Base-by-base conservation (phyloP, 1,284 basidiomycete species). In the Rhodotorula sp. region DNA sequence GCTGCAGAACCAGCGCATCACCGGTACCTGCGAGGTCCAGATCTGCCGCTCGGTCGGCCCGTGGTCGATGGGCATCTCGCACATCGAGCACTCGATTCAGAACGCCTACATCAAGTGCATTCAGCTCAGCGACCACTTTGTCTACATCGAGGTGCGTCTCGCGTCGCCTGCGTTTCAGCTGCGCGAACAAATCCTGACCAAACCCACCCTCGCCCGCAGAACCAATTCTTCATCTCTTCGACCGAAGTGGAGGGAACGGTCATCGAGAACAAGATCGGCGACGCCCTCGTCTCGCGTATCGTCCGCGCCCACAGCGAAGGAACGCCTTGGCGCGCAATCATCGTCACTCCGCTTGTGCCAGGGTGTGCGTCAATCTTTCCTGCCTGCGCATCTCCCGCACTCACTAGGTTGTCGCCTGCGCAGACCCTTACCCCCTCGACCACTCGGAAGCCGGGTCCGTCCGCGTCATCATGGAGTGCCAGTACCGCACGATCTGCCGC, bases 221-320 rank as follows among this genome's bases (percentile, higher is more conserved):
- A 99, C 78, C 95, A 99, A 80, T 99, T 98, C 83, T 99, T 99
- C 82, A 94, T 99, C 78, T 91, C 94, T 0, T 96, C 91, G 86
- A 97, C 95, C 1, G 83, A 88, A 2, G 87, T 95, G 34, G 90
- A 90, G 74, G 92, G 93, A 68, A 87, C 92, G 51, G 86, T 86
- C 76, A 86, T 99, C 59, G 92, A 95, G 81, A 99, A 99, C 81
- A 86, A 86, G 75, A 96, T 99, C 64, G 95, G 94, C 31, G 92
- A 98, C 78, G 94, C 95, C 4, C 84, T 99, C 26, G 93, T 98
- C 13, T 86, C 89, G 75, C 88, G 95, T 18, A 95, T 96, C 77
- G 89, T 97, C 68, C 87, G 89, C 8, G 96, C 96, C 1, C 89
- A 96, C 78, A 85, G 84, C 34, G 90, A 94, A 75, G 83, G 86